These are phyloP conservation scores for Castanopsis chinensis DNA, from an alignment of 306 rosid species.

Conservation along the genomic window DNA sequence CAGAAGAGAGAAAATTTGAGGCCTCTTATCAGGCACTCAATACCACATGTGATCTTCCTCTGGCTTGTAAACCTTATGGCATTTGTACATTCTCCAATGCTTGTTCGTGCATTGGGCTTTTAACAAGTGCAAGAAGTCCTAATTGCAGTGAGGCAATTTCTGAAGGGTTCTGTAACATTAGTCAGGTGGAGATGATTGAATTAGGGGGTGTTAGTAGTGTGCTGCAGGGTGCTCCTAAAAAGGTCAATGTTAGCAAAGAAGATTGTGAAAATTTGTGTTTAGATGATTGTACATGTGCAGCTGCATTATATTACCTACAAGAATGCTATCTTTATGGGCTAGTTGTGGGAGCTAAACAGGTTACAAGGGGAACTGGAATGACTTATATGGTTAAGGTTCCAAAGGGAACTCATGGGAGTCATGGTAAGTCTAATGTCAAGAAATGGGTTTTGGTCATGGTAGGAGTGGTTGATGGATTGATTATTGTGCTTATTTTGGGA, in stretches of 20 bases:
- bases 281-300: slow-evolving; percentile 68
- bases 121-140: slow-evolving; percentile 17
- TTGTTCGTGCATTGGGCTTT: slow-evolving; percentile 61
- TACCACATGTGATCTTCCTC: slow-evolving; percentile 82
- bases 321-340: slow-evolving; percentile 58
- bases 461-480: slow-evolving; percentile 75
- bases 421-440: slow-evolving; percentile 44
- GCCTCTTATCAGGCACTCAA: slow-evolving; percentile 79
- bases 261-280: slow-evolving; percentile 59
- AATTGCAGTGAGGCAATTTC: slow-evolving; percentile 40
- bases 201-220: slow-evolving; percentile 59
- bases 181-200: slow-evolving; percentile 55
- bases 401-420: slow-evolving; percentile 42
- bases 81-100: slow-evolving; percentile 74
- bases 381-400: slow-evolving; percentile 75
- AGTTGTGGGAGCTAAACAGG: slow-evolving; percentile 71
- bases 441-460: slow-evolving; percentile 71
- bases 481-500: slow-evolving; percentile 61
- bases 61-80: slow-evolving; percentile 73
- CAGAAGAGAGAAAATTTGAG: slow-evolving; percentile 50
- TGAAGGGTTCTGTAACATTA: slow-evolving; percentile 36
- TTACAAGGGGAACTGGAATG: slow-evolving; percentile 43
- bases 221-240: slow-evolving; percentile 32
- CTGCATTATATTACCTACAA: slow-evolving; percentile 38
- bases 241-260: slow-evolving; percentile 51